These are phyloP conservation scores for Boletus rufocinnamomeus DNA, from an alignment of 768 basidiomycete genomes.

Conservation along the genomic window DNA sequence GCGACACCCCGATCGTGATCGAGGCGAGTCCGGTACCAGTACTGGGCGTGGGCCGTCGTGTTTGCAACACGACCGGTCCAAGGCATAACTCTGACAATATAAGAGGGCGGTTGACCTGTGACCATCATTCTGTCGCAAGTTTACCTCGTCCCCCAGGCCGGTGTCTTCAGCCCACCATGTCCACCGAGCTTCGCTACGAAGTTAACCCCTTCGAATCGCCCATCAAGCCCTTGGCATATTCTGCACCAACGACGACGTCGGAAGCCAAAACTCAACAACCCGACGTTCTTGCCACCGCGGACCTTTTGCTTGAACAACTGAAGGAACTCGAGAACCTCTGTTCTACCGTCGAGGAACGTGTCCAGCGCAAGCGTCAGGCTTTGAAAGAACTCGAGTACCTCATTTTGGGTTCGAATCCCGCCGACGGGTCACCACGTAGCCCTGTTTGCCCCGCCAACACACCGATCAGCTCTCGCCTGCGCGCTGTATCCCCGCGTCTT, in stretches of 20 bases:
- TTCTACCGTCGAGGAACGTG: constrained; percentile 26
- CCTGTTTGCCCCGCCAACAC: constrained; percentile 28
- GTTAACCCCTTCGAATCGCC: constrained; percentile 27
- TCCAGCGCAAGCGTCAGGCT: constrained; percentile 24
- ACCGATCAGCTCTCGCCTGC: constrained; percentile 18
- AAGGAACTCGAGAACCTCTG: constrained; percentile 27
- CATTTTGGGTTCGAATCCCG: constrained; percentile 13
- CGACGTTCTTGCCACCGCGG: constrained; percentile 34
- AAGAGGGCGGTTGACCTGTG: constrained; percentile 6
- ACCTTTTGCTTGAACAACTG: constrained; percentile 30
- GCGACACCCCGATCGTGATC: not conserved
- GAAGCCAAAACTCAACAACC: constrained; percentile 8
- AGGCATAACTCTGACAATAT: constrained; percentile 7
- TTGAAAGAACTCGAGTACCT: constrained; percentile 28
- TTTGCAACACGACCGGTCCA: constrained; percentile 18
- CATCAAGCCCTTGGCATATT: constrained; percentile 4
- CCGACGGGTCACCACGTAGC: constrained; percentile 17
- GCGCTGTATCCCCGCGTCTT: constrained; percentile 29
- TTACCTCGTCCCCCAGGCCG: not conserved
- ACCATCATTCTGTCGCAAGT: not conserved
- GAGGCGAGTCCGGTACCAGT: not conserved
- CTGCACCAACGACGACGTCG: not conserved
- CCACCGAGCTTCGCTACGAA: constrained; percentile 1
- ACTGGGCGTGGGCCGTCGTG: not conserved
- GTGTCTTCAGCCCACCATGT: constrained; percentile 8